Evolutionary conservation across 2,329 filamentous ascomycete genomes (phyloP).

Genomic region (Lasiodiplodia gonubiensis): DNA sequence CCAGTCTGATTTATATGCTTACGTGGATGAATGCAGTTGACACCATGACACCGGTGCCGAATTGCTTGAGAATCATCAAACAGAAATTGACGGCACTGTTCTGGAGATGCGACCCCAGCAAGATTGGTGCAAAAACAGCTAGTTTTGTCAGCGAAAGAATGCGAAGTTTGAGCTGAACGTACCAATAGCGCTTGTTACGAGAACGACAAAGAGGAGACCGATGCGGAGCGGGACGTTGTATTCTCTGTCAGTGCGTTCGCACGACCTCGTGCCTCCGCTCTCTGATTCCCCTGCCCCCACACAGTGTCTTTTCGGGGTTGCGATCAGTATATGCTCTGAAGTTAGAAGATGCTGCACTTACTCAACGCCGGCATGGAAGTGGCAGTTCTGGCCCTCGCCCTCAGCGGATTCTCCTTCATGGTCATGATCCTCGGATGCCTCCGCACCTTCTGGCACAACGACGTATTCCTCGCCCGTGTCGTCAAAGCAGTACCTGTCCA

Average conservation of each 20-base stretch:
- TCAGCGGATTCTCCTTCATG: constrained; percentile 16
- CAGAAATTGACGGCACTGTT: constrained; percentile 54
- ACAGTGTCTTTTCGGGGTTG: constrained; percentile 57
- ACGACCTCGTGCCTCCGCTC: constrained; percentile 41
- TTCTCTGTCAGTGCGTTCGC: constrained; percentile 57
- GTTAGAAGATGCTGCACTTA: constrained; percentile 49
- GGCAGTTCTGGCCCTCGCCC: constrained; percentile 58
- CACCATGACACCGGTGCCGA: constrained; percentile 75
- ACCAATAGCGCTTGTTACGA: constrained; percentile 71
- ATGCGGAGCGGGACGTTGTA: constrained; percentile 74
- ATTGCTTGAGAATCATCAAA: constrained; percentile 71
- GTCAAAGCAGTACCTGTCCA: constrained; percentile 65
- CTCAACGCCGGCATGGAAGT: constrained; percentile 79
- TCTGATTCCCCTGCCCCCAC: constrained; percentile 52
- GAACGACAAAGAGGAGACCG: constrained; percentile 73
- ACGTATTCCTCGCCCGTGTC: constrained; percentile 66
- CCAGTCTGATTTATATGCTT: constrained; percentile 18
- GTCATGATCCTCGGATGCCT: constrained; percentile 32
- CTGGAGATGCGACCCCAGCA: constrained; percentile 65
- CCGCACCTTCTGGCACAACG: constrained; percentile 51
- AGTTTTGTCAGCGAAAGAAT: background rate
- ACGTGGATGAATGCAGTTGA: constrained; percentile 74
- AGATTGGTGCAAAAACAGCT: constrained; percentile 68
- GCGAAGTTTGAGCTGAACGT: constrained; percentile 5
- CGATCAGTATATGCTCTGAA: constrained; percentile 9